Evolutionary conservation across 2,329 filamentous ascomycete genomes (phyloP), one percentile per base, ranked within the genome.

Genomic region (Epichloe typhina): DNA sequence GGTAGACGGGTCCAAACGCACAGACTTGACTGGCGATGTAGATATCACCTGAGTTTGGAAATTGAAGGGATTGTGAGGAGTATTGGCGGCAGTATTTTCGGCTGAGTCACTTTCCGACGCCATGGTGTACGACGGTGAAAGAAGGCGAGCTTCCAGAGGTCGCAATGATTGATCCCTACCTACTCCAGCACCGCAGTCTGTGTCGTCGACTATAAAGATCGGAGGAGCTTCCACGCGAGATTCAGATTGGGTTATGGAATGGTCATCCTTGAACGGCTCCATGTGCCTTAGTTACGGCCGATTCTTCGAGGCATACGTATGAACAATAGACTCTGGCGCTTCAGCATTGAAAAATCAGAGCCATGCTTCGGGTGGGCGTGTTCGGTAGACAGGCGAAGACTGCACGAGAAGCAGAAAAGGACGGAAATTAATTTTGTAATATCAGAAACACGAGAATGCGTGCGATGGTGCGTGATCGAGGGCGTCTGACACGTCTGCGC

Each of bases 31-130:
- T 3, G 86, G 85, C 17, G 76, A 76, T 55, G 84, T 85, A 15
- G 84, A 83, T 63, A 89, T 84, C 44, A 82, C 76, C 63, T 86
- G 83, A 1, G 91, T 86, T 69, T 94, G 82, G 68, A 97, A 97
- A 69, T 97, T 97, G 79, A 98, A 97, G 0, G 91, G 91, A 57
- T 83, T 86, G 51, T 70, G 71, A 15, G 64, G 65, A 15, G 63
- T 53, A 31, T 13, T 17, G 12, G 40, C 15, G 13, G 46, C n/a
- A 8, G 43, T 11, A 13, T n/a, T 46, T 19, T 53, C 52, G 19
- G 15, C 42, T 3, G 46, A 7, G 26, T 49, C 26, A 35, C 35
- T 47, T 15, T 53, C 47, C 13, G 48, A 38, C 23, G 47, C 35
- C 54, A 56, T 57, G 50, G 41, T 46, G 33, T 46, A 47, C 9